These are phyloP conservation scores for Leishmania braziliensis DNA, from an alignment of 208 protist species.

Conservation along the genomic window DNA sequence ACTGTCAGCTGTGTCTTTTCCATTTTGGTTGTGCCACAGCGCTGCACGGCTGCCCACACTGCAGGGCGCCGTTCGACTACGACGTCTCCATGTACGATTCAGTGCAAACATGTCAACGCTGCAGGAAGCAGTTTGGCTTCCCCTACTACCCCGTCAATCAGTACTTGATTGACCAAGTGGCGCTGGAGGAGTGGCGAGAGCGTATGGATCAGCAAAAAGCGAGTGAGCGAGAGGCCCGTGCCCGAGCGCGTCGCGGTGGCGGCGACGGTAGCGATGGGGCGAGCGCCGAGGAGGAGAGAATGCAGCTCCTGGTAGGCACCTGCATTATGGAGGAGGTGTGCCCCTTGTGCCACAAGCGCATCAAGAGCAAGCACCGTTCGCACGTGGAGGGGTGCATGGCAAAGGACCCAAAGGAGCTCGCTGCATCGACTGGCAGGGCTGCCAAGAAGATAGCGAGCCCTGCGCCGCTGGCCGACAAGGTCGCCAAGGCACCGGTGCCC, in stretches of 20 bases:
- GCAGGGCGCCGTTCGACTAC: slow-evolving; percentile 70
- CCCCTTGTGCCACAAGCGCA: slow-evolving; percentile 58
- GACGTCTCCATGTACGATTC: slow-evolving; percentile 80
- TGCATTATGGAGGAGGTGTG: slow-evolving; percentile 77
- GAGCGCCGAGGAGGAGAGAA: slow-evolving; percentile 33
- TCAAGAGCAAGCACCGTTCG: slow-evolving; percentile 51
- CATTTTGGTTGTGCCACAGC: slow-evolving; percentile 79
- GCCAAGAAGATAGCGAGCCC: not conserved
- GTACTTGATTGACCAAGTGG: slow-evolving; percentile 62
- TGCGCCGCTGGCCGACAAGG: not conserved
- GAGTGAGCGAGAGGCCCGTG: slow-evolving; percentile 51
- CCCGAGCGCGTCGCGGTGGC: slow-evolving; percentile 26
- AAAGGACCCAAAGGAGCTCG: slow-evolving; percentile 9
- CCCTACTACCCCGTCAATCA: slow-evolving; percentile 86
- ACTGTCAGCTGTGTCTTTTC: slow-evolving; percentile 87
- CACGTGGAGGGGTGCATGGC: slow-evolving; percentile 65
- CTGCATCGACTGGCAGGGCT: not conserved
- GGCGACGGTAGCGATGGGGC: slow-evolving; percentile 12
- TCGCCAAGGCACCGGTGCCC: not conserved
- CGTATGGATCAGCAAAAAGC: slow-evolving; percentile 37
- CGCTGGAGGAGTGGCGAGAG: slow-evolving; percentile 69
- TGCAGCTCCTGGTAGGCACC: slow-evolving; percentile 48
- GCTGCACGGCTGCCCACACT: slow-evolving; percentile 85
- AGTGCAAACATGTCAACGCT: slow-evolving; percentile 47
- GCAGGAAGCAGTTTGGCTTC: slow-evolving; percentile 75